A percentile compares a stretch with the other conserved stretches of the same genome.
These are phyloP conservation scores for Zygotorulaspora mrakii DNA, from an alignment of 1,139 yeast genomes.

Conservation along the genomic window DNA sequence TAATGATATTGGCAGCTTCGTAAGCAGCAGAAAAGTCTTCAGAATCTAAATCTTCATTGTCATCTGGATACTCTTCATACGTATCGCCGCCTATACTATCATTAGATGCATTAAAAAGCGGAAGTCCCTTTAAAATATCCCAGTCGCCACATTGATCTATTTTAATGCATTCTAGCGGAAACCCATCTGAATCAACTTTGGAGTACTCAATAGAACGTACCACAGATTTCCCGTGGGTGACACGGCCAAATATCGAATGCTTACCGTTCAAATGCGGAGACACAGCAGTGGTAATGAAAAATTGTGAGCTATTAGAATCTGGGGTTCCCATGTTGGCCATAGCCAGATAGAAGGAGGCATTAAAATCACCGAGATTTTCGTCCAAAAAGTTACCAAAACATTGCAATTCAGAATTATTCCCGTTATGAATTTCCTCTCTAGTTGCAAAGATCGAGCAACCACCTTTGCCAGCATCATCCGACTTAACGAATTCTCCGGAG, in stretches of 20 bases:
- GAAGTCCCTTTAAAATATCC: slow-evolving; percentile 50
- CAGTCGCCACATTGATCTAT: slow-evolving; percentile 67
- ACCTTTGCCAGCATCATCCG: slow-evolving; percentile 50
- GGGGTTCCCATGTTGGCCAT: slow-evolving; percentile 67
- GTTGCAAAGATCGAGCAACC: slow-evolving; percentile 46
- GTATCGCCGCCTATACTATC: slow-evolving; percentile 61
- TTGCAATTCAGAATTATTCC: slow-evolving; percentile 14
- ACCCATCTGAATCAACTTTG: slow-evolving; percentile 46
- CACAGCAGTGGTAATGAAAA: slow-evolving; percentile 70
- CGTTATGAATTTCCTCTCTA: slow-evolving; percentile 23
- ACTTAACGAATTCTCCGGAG: slow-evolving; percentile 33
- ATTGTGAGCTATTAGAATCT: slow-evolving; percentile 66
- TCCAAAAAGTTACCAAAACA: slow-evolving; percentile 48
- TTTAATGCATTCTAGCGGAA: slow-evolving; percentile 43
- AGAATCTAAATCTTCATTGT: slow-evolving; percentile 54
- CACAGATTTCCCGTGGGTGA: slow-evolving; percentile 64
- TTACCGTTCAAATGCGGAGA: slow-evolving; percentile 71
- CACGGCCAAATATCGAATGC: slow-evolving; percentile 73
- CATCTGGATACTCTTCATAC: slow-evolving; percentile 74
- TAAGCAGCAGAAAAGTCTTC: slow-evolving; percentile 53
- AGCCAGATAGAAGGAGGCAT: slow-evolving; percentile 54
- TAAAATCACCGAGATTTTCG: slow-evolving; percentile 51
- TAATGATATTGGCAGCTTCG: slow-evolving; percentile 51
- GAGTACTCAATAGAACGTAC: slow-evolving; percentile 60
- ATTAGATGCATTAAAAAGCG: slow-evolving; percentile 60